Base-by-base conservation (phyloP, 1,284 basidiomycete genomes). In the Ustilago bromivora region DNA sequence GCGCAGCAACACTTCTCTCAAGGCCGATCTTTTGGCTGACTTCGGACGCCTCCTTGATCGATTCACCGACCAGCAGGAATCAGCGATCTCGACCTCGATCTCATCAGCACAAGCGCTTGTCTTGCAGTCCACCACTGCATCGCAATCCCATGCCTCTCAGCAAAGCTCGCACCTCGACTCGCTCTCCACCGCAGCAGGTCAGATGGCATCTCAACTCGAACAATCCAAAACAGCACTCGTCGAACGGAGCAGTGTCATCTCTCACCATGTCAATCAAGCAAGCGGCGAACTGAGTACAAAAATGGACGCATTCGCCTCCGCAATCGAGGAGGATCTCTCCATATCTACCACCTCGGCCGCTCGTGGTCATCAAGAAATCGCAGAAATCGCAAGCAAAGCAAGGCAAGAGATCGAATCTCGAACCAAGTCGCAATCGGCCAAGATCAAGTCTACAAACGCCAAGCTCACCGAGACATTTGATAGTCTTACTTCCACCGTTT, bases 11-110 rank as follows among this genome's bases (percentile, higher is more conserved):
- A 89, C 91, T 34, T 89, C 89, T 58, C 90, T 92, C 2, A 92
- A 91, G 75, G 90, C 91, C 43, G 91, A 92, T 54, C 87, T 96
- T 7, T 87, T 94, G 47, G 89, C 91, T 54, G 91, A 91, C 41
- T 89, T 96, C 64, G 92, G 92, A 0, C 88, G 88, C 7, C 88
- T 95, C 71, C 87, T 96, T 2, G 90, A 89, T 23, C 91, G 90
- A 19, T 95, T 92, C 84, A 89, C 91, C 12, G 87, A 90, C 32
- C 89, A 91, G 54, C 90, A 93, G 38, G 92, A 95, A 80, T 88
- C 89, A 19, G 90, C 90, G n/a, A 87, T 95, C 52, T 88, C 89
- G 23, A 89, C 90, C 13, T 90, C 90, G 0, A 88, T 94, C 57
- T 87, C 87, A 1, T 85, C 87, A 34, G 87, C 93, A 40, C 89